Conservation (phyloP, 176 grass and related monocot genomes). For the Tuctoria greenei region DNA sequence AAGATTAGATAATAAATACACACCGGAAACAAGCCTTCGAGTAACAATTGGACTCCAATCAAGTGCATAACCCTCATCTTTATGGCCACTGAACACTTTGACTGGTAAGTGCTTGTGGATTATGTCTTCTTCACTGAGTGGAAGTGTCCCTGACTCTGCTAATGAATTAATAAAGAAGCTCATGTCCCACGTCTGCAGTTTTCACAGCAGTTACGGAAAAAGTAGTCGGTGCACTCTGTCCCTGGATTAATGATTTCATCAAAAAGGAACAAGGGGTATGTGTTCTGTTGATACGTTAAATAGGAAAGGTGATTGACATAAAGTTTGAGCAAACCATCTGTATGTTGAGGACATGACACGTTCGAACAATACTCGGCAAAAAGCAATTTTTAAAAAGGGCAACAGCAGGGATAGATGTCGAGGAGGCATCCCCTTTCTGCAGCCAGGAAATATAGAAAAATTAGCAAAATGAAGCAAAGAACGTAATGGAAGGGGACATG, state of each 20-base stretch:
- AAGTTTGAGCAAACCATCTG: too few relatives aligned
- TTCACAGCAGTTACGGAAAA: conserved; percentile 17
- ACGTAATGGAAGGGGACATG: too few relatives aligned
- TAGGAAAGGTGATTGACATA: neutral
- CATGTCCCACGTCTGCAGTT: conserved; percentile 75
- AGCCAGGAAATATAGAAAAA: too few relatives aligned
- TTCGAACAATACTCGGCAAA: too few relatives aligned
- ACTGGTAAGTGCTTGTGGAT: conserved; percentile 56
- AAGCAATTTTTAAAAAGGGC: too few relatives aligned
- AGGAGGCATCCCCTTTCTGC: too few relatives aligned
- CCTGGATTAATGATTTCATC: neutral
- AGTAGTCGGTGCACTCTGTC: neutral
- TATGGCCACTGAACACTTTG: conserved; percentile 78
- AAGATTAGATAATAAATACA: conserved; percentile 30
- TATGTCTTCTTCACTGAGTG: conserved; percentile 51
- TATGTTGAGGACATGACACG: too few relatives aligned
- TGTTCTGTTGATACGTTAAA: neutral
- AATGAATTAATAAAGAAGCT: conserved; percentile 66
- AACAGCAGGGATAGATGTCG: too few relatives aligned
- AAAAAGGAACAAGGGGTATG: neutral
- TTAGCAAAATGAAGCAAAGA: too few relatives aligned
- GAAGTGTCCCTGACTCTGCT: conserved; percentile 56
- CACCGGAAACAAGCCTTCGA: conserved; percentile 91
- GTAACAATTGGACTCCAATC: conserved; percentile 81
- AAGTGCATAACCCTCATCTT: conserved; percentile 88